Percentiles rank a stretch among this genome's conserved stretches.
phyloP scores from a whole-genome alignment of 1,284 basidiomycete species.

The Takashimella tepidaria region DNA sequence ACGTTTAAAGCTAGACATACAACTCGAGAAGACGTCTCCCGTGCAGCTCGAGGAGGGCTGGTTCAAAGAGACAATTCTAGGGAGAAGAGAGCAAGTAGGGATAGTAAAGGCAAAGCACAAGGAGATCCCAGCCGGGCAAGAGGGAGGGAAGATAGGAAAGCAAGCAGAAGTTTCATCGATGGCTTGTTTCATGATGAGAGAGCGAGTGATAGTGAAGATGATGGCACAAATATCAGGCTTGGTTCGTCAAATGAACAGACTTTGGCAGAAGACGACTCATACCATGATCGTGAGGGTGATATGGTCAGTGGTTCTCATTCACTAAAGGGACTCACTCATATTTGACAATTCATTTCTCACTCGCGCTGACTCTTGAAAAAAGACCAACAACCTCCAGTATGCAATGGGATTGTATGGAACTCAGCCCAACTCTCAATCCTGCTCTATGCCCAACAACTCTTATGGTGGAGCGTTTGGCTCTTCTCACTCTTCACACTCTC shows the following conservation, averaged over 20 bases:
- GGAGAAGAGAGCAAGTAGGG: conserved; percentile 5
- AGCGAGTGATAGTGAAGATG: conserved; percentile 12
- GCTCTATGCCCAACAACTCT: neutral
- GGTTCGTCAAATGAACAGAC: neutral
- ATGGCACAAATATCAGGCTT: neutral
- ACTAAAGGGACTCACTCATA: neutral
- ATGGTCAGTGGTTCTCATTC: conserved; percentile 1
- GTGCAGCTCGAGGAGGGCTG: neutral
- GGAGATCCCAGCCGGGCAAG: conserved; percentile 5
- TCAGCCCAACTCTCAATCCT: conserved; percentile 1
- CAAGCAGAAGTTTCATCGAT: conserved; percentile 32
- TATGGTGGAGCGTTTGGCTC: conserved; percentile 1
- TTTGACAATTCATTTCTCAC: too few relatives aligned
- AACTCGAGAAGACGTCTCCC: conserved; percentile 4
- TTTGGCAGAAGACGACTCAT: conserved; percentile 2
- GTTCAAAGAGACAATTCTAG: neutral
- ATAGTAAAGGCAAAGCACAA: conserved; percentile 7
- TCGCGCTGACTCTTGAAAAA: too few relatives aligned
- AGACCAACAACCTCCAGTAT: conserved; percentile 20
- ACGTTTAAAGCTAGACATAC: conserved; percentile 30
- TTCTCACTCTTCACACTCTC: neutral
- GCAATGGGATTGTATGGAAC: conserved; percentile 10
- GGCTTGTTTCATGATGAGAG: conserved; percentile 19
- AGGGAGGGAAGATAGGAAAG: conserved; percentile 1
- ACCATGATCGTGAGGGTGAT: conserved; percentile 5